Evolutionary conservation across 2,329 filamentous ascomycete genomes (phyloP).

Genomic region (Monosporascus sp.): DNA sequence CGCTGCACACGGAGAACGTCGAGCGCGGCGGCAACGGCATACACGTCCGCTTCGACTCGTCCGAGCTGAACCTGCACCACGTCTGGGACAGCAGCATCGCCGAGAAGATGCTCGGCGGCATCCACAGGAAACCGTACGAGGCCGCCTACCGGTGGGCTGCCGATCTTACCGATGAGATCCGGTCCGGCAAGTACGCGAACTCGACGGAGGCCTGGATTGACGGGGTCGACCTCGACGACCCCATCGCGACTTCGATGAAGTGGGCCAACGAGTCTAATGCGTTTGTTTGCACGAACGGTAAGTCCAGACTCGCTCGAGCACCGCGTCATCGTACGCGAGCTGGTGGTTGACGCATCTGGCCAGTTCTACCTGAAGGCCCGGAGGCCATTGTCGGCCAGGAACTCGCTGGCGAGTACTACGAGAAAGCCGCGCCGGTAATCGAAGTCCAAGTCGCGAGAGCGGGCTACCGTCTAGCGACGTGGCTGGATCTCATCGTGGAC

Average conservation of each 20-base stretch:
- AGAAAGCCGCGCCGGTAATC: constrained; percentile 57
- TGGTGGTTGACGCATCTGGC: no score
- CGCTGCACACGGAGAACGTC: constrained; percentile 60
- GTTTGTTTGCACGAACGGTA: constrained; percentile 57
- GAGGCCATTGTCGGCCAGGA: constrained; percentile 54
- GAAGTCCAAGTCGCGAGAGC: constrained; percentile 63
- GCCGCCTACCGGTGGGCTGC: constrained; percentile 52
- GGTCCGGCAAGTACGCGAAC: constrained; percentile 47
- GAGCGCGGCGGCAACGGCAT: constrained; percentile 64
- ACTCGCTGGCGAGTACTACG: constrained; percentile 58
- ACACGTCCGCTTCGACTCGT: constrained; percentile 54
- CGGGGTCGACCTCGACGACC: constrained; percentile 49
- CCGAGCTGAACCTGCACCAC: constrained; percentile 60
- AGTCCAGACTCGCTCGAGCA: constrained; percentile 18
- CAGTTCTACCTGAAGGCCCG: constrained; percentile 58
- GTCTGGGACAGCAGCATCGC: constrained; percentile 70
- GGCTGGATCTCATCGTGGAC: constrained; percentile 57
- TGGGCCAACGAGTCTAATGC: constrained; percentile 63
- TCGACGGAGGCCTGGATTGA: constrained; percentile 50
- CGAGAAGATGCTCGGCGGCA: constrained; percentile 57
- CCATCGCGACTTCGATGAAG: constrained; percentile 49
- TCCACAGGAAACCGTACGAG: constrained; percentile 41
- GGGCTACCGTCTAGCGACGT: constrained; percentile 63
- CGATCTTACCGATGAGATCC: constrained; percentile 50
- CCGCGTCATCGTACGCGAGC: constrained; percentile 1